Conservation (phyloP, 768 basidiomycete species). For the Rickenella mellea region DNA sequence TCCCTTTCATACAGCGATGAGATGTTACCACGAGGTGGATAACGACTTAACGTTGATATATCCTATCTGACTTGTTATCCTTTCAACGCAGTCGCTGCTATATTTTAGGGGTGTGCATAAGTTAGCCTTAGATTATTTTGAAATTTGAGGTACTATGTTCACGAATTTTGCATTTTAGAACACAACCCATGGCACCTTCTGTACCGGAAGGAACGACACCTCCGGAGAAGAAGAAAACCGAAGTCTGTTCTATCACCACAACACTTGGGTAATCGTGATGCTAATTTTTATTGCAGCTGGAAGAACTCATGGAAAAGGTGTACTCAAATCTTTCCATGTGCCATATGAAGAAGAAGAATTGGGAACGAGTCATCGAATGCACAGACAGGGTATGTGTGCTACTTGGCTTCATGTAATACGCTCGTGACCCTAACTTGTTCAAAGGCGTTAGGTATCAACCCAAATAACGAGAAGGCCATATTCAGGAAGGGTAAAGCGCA, state of each 20-base stretch:
- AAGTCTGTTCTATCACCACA: constrained; percentile 30
- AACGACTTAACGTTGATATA: not conserved
- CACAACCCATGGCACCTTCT: constrained; percentile 6
- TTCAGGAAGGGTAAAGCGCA: constrained; percentile 77
- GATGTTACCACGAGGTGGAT: constrained; percentile 62
- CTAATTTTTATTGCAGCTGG: constrained; percentile 36
- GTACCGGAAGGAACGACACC: constrained; percentile 11
- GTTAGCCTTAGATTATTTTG: constrained; percentile 27
- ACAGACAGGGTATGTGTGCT: constrained; percentile 54
- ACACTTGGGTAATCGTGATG: not conserved
- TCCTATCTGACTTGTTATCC: constrained; percentile 1
- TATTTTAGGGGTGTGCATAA: constrained; percentile 73
- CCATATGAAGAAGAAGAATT: constrained; percentile 72
- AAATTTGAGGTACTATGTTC: not conserved
- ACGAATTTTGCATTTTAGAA: constrained; percentile 8
- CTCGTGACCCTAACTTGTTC: not conserved
- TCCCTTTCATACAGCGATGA: constrained; percentile 38
- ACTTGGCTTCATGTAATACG: not conserved
- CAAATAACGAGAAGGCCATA: constrained; percentile 67
- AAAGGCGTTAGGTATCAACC: constrained; percentile 69
- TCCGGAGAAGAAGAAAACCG: constrained; percentile 49
- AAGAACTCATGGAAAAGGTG: constrained; percentile 70
- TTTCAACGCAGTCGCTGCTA: constrained; percentile 46
- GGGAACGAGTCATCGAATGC: constrained; percentile 71
- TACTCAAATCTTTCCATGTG: constrained; percentile 83